Conservation (phyloP, 2,329 filamentous ascomycete species). For the Cordyceps farinosa region DNA sequence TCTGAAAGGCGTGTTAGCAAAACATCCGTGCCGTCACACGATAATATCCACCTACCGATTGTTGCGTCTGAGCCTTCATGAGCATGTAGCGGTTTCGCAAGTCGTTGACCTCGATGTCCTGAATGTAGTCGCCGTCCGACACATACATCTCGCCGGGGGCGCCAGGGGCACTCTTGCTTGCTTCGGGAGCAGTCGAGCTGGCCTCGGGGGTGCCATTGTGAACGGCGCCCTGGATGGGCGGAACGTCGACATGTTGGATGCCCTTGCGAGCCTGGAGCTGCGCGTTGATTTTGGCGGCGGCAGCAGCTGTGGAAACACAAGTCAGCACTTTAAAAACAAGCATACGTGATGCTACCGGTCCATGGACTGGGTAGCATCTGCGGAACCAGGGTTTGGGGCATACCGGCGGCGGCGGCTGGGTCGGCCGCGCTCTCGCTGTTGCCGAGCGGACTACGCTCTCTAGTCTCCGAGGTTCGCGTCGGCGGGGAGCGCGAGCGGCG, state of each 20-base stretch:
- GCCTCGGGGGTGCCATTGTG: constrained; percentile 38
- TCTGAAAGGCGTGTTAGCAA: constrained; percentile 55
- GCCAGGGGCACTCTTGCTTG: constrained; percentile 28
- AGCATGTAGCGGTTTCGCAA: constrained; percentile 93
- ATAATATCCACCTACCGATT: constrained; percentile 83
- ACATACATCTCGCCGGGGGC: constrained; percentile 89
- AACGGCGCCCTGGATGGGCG: constrained; percentile 66
- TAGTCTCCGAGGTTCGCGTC: constrained; percentile 62
- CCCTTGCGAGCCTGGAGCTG: constrained; percentile 82
- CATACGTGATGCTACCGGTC: not conserved
- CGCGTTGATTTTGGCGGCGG: constrained; percentile 83
- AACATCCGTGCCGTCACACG: not conserved
- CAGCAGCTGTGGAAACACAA: constrained; percentile 60
- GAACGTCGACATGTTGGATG: constrained; percentile 85
- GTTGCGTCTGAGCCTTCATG: constrained; percentile 95
- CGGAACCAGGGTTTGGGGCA: constrained; percentile 23
- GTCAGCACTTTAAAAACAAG: not conserved
- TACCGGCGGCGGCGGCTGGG: constrained; percentile 76
- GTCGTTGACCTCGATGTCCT: constrained; percentile 98
- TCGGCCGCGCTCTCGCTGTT: constrained; percentile 54
- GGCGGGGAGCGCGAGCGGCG: constrained; percentile 84
- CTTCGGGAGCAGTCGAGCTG: constrained; percentile 32
- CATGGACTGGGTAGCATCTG: not conserved
- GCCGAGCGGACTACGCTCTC: constrained; percentile 77
- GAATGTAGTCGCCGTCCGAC: constrained; percentile 95